Evolutionary conservation across 1,139 yeast genomes (phyloP), one percentile per base, ranked within the genome.

Genomic region (Groenewaldozyma sp.): DNA sequence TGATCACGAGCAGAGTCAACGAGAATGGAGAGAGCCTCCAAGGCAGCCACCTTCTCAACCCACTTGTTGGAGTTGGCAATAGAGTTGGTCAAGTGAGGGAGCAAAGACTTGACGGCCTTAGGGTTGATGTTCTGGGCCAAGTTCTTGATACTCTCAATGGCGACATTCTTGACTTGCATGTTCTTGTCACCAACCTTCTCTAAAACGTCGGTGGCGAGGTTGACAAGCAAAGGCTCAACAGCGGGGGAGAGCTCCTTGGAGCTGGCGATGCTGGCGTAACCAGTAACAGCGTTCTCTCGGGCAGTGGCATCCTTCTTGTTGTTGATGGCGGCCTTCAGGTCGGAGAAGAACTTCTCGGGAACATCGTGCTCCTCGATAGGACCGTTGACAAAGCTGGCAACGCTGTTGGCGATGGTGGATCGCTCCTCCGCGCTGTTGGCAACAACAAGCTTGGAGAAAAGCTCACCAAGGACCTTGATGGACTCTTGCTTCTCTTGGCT

Each of bases 301-400:
- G 70, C 70, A 41, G 63, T 61, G 47, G 74, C 68, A 58, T 74
- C 74, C 76, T 88, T 87, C 78, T 82, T 82, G 76, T 78, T 75
- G 65, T 73, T 71, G 60, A 88, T 70, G 57, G 93, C 80, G 59
- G 74, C 75, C 66, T 74, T 72, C 65, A 91, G 76, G 64, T 82
- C 78, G 48, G 65, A 67, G 66, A 88, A 84, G 76, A 88, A 87
- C 63, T 78, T 79, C 61, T 73, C 79, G 59, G 99, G 98, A 54
- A 88, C 94, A 70, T 88, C 97, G 71, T 91, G 97, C 74, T 91
- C 98, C 66, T 88, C 91, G 69, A 88, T 87, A 60, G 93, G 84
- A 54, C 96, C 94, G 72, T 88, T 91, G 70, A 91, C 76, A 74
- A 91, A 88, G 49, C 94, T 78, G 53, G 97, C 78, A 61, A 91